These are phyloP conservation scores for Verticillium nonalfalfae DNA, from an alignment of 2,329 filamentous ascomycete genomes.

Conservation along the genomic window DNA sequence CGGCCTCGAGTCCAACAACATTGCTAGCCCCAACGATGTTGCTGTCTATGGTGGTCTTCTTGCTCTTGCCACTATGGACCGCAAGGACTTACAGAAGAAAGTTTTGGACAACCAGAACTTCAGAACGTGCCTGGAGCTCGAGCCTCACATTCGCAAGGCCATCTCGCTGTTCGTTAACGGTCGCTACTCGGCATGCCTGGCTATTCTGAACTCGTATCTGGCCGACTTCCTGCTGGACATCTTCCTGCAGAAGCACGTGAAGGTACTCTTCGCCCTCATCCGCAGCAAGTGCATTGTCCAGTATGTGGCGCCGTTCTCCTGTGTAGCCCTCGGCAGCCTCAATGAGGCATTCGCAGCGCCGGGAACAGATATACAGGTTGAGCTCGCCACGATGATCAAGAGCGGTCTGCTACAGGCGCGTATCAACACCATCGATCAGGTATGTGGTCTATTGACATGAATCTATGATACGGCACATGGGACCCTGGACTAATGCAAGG, in stretches of 20 bases:
- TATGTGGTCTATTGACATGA: slow-evolving; percentile 23
- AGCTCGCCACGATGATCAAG: slow-evolving; percentile 75
- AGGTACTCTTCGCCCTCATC: slow-evolving; percentile 65
- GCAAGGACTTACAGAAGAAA: slow-evolving; percentile 63
- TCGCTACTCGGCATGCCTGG: slow-evolving; percentile 79
- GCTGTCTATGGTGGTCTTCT: slow-evolving; percentile 88
- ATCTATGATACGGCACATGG: not conserved
- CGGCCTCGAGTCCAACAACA: slow-evolving; percentile 54
- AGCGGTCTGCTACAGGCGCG: slow-evolving; percentile 66
- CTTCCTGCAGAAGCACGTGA: slow-evolving; percentile 70
- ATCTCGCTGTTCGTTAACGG: slow-evolving; percentile 85
- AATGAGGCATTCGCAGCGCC: slow-evolving; percentile 66
- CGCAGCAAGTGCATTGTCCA: slow-evolving; percentile 89
- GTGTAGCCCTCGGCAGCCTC: slow-evolving; percentile 75
- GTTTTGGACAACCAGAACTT: slow-evolving; percentile 80
- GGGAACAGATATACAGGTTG: slow-evolving; percentile 59
- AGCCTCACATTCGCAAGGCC: slow-evolving; percentile 89
- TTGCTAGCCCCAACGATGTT: slow-evolving; percentile 79
- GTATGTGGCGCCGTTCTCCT: slow-evolving; percentile 86
- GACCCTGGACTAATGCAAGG: slow-evolving; percentile 5
- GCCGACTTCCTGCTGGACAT: slow-evolving; percentile 87
- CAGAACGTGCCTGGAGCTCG: slow-evolving; percentile 81
- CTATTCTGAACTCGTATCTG: slow-evolving; percentile 74
- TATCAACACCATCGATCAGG: slow-evolving; percentile 76
- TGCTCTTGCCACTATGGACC: slow-evolving; percentile 83